A percentile compares a stretch with the other conserved stretches of the same genome.
Evolutionary conservation across 768 basidiomycete species (phyloP).

Genomic region (Termitomyces sp.): DNA sequence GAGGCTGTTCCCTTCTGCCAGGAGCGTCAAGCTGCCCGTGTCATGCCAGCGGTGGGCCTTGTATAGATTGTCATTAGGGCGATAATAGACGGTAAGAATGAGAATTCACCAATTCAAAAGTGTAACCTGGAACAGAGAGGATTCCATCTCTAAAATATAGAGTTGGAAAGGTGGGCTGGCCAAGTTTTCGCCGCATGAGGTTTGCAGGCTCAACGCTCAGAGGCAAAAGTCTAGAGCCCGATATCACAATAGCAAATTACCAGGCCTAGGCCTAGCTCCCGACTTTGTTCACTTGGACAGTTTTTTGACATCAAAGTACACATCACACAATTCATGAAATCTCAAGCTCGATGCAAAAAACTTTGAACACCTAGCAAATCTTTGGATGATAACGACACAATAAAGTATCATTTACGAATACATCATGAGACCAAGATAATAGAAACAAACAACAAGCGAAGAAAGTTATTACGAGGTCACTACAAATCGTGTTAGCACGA

Average conservation of each 20-base stretch:
- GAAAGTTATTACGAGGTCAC: conserved; percentile 19
- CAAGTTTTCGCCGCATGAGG: conserved; percentile 47
- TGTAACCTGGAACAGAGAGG: conserved; percentile 66
- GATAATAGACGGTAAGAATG: background rate
- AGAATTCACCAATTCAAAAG: conserved; percentile 55
- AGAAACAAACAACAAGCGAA: conserved; percentile 3
- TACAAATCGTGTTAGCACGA: conserved; percentile 4
- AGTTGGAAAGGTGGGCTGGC: conserved; percentile 51
- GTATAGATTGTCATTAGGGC: background rate
- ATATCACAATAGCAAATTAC: background rate
- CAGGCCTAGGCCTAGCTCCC: background rate
- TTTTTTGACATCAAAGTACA: background rate
- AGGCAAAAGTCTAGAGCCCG: background rate
- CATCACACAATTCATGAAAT: background rate
- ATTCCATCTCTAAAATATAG: conserved; percentile 53
- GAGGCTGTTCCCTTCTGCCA: conserved; percentile 64
- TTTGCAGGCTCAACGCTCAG: background rate
- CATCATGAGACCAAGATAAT: conserved; percentile 4
- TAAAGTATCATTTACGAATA: conserved; percentile 14
- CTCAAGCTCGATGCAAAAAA: background rate
- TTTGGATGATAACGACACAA: background rate
- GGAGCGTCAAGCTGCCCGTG: conserved; percentile 63
- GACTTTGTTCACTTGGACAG: background rate
- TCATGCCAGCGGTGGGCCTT: conserved; percentile 66
- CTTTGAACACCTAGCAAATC: too few relatives aligned